phyloP scores from a whole-genome alignment of 2,329 filamentous ascomycete genomes.

The Pseudocercospora ulei region DNA sequence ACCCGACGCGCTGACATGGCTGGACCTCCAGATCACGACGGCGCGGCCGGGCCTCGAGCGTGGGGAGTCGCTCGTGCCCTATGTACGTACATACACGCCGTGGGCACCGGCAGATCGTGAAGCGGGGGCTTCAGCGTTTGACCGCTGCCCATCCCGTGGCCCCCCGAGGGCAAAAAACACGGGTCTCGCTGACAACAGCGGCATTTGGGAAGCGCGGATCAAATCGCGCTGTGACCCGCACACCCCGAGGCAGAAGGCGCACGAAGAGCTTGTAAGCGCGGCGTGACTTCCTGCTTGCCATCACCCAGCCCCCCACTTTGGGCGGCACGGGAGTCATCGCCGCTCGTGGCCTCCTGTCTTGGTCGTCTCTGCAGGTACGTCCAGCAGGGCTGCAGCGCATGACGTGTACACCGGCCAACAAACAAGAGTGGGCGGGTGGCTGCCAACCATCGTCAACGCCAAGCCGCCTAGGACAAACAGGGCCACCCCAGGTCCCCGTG shows the following conservation, averaged over 20 bases:
- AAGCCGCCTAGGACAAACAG: too few relatives aligned
- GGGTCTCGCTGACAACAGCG: too few relatives aligned
- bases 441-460: slow-evolving; percentile 6
- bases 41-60: background rate
- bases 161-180: too few relatives aligned
- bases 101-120: slow-evolving; percentile 2
- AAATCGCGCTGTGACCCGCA: slow-evolving; percentile 3
- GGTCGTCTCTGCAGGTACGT: slow-evolving; percentile 7
- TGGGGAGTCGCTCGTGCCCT: too few relatives aligned
- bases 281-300: slow-evolving; percentile 4
- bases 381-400: slow-evolving; percentile 4
- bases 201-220: too few relatives aligned
- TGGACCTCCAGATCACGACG: background rate
- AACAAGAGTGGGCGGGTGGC: slow-evolving; percentile 1
- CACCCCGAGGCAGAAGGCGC: slow-evolving; percentile 2
- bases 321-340: background rate
- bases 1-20: background rate
- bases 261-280: background rate
- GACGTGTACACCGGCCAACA: slow-evolving; percentile 4
- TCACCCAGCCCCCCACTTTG: background rate
- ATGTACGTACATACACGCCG: slow-evolving; percentile 4
- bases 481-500: slow-evolving; percentile 4
- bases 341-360: too few relatives aligned
- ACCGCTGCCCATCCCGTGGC: slow-evolving; percentile 4
- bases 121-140: slow-evolving; percentile 5